These are phyloP conservation scores for Penstemon eatonii DNA, from an alignment of 257 asterid genomes.

Conservation along the genomic window DNA sequence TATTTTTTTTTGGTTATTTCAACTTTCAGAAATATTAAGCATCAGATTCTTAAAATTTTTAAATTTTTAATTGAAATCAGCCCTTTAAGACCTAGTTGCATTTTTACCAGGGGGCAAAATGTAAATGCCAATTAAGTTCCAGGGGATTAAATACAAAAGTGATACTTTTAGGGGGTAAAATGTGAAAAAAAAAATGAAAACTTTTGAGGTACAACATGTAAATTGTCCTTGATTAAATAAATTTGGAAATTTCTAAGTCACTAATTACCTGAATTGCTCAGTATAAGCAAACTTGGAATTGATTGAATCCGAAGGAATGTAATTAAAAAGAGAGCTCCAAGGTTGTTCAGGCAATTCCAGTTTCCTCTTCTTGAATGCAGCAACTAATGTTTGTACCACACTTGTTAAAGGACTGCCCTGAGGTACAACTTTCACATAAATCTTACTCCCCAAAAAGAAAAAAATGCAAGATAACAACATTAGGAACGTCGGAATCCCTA, in stretches of 20 bases:
- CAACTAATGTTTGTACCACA: slow-evolving; percentile 39
- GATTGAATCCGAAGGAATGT: slow-evolving; percentile 30
- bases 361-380: slow-evolving; percentile 46
- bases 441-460: slow-evolving; percentile 45
- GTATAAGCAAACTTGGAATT: slow-evolving; percentile 44
- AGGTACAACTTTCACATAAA: slow-evolving; percentile 42
- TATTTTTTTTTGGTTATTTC: too few species aligned
- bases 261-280: slow-evolving; percentile 35
- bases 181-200: too few species aligned
- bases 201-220: too few species aligned
- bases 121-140: too few species aligned
- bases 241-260: neutral
- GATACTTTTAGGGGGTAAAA: too few species aligned
- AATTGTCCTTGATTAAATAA: too few species aligned
- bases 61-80: too few species aligned
- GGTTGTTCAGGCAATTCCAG: slow-evolving; percentile 39
- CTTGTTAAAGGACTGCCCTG: slow-evolving; percentile 50
- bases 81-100: too few species aligned
- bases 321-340: slow-evolving; percentile 34
- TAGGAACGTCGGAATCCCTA: slow-evolving; percentile 46
- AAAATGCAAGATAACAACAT: slow-evolving; percentile 44
- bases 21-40: too few species aligned
- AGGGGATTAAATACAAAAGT: too few species aligned
- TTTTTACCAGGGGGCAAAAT: too few species aligned
- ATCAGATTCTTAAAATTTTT: too few species aligned